Base-by-base conservation (phyloP, 805 yeast species). In the Candida insectorum region DNA sequence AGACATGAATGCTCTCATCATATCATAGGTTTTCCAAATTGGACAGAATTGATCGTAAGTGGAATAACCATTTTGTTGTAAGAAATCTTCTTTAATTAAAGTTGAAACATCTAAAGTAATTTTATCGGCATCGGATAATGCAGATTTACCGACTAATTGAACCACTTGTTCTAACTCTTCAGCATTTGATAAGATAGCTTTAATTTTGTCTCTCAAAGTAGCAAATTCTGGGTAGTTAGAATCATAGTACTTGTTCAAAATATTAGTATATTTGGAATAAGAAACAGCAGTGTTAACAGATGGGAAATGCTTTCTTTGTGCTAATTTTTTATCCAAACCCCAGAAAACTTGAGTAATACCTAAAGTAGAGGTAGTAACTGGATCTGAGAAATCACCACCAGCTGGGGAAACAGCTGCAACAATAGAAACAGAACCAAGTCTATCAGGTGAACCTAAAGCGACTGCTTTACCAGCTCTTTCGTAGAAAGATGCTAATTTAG, bases 301-400 rank as follows among this genome's bases (percentile, higher is more conserved):
- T 51, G 99, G 99, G 86, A 93, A 93, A 72, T 93, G 99, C 71
- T 93, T 93, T 76, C 99, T 89, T 75, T 93, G 99, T 16, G 99
- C 98, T 56, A 93, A 77, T 67, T 91, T 93, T 71, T 93, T 93
- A 71, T 93, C 99, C 65, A 93, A 77, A 69, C 99, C 99, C 99
- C 99, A 93, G 73, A 93, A 93, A 33, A 93, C 99, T 73, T 93
- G 99, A n/a, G 98, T 93, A 51, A 93, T 93, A 84, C 97, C 97
- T 56, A 93, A 78, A 22, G 99, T 93, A 6, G 98, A 79, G 14
- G 97, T 91, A 17, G 99, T 93, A 50, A 93, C 99, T 28, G 99
- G 99, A 71, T 93, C 99, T 16, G 97, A 91, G 81, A 93, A 91
- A 74, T 93, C 99, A 81, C 99, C 99, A 80, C 99, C 99, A 36